These are phyloP conservation scores for Canariomyces notabilis DNA, from an alignment of 2,329 filamentous ascomycete genomes.

Conservation along the genomic window DNA sequence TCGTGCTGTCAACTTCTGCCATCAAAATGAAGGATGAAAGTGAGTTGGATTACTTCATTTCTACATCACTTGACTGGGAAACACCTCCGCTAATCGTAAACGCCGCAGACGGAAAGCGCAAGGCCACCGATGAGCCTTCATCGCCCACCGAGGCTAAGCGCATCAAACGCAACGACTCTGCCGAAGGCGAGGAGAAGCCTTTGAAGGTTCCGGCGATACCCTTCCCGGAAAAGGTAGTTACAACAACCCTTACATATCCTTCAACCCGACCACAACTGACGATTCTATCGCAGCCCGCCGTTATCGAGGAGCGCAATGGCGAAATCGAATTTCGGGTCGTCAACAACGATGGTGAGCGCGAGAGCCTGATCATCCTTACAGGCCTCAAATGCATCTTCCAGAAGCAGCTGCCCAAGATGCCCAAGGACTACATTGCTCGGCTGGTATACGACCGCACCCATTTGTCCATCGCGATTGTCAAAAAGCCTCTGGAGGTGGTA, in stretches of 20 bases:
- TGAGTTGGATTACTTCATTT: conserved; percentile 10
- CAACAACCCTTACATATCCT: neutral
- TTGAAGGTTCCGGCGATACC: conserved; percentile 61
- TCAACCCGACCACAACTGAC: conserved; percentile 11
- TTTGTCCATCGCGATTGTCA: conserved; percentile 93
- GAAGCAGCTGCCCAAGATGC: conserved; percentile 98
- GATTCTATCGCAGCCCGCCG: conserved; percentile 60
- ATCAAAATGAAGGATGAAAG: conserved; percentile 28
- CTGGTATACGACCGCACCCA: conserved; percentile 97
- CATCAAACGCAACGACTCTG: conserved; percentile 48
- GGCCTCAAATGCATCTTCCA: conserved; percentile 98
- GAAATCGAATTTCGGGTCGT: conserved; percentile 97
- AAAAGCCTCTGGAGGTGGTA: conserved; percentile 91
- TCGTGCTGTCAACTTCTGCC: conserved; percentile 8
- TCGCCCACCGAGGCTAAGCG: conserved; percentile 61
- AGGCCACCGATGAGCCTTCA: conserved; percentile 61
- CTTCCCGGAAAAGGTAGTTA: conserved; percentile 77
- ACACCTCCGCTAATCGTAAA: conserved; percentile 1
- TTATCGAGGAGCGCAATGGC: conserved; percentile 86
- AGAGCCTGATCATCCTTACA: conserved; percentile 89
- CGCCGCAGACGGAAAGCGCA: conserved; percentile 59
- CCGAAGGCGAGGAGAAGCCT: conserved; percentile 45
- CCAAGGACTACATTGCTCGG: conserved; percentile 96
- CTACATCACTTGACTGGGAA: neutral
- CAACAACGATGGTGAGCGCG: conserved; percentile 86